phyloP scores from a whole-genome alignment of 2,329 filamentous ascomycete species.

The Plenodomus lindquistii region DNA sequence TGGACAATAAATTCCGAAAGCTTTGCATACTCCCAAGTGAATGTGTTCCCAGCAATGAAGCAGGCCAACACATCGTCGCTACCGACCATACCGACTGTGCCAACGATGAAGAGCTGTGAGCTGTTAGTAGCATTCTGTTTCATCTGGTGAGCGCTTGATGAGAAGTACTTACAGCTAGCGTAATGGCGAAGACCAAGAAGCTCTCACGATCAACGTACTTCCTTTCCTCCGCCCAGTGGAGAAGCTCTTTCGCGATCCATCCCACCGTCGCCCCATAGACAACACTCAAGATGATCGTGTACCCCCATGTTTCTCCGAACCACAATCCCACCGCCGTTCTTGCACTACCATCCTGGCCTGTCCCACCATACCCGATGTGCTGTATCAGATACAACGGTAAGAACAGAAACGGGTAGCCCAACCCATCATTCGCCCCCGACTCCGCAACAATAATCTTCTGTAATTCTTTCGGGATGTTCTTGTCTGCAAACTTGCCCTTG shows the following conservation, averaged over 20 bases:
- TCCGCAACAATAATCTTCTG: constrained; percentile 71
- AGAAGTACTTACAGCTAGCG: constrained; percentile 65
- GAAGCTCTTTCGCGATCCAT: constrained; percentile 77
- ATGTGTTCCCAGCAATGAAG: constrained; percentile 88
- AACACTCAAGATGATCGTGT: constrained; percentile 78
- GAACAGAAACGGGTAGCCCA: constrained; percentile 88
- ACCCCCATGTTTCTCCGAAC: constrained; percentile 85
- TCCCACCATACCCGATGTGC: constrained; percentile 65
- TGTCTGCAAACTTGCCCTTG: constrained; percentile 90
- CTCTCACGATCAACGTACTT: constrained; percentile 85
- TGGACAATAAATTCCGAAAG: not conserved
- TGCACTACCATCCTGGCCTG: constrained; percentile 54
- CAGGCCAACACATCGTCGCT: constrained; percentile 90
- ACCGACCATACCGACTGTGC: constrained; percentile 83
- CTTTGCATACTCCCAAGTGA: constrained; percentile 74
- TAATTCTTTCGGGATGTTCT: constrained; percentile 80
- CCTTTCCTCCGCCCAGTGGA: constrained; percentile 81
- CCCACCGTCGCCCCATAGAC: constrained; percentile 77
- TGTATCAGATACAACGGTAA: constrained; percentile 82
- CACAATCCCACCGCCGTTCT: constrained; percentile 73
- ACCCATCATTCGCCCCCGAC: constrained; percentile 85
- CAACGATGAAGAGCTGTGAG: constrained; percentile 78
- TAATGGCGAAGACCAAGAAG: constrained; percentile 84
- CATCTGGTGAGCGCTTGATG: not conserved
- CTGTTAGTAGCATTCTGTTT: not conserved